Evolutionary conservation across 2,329 filamentous ascomycete genomes (phyloP), one percentile per base, ranked within the genome.

Genomic region (Domatiomyces catenatus): DNA sequence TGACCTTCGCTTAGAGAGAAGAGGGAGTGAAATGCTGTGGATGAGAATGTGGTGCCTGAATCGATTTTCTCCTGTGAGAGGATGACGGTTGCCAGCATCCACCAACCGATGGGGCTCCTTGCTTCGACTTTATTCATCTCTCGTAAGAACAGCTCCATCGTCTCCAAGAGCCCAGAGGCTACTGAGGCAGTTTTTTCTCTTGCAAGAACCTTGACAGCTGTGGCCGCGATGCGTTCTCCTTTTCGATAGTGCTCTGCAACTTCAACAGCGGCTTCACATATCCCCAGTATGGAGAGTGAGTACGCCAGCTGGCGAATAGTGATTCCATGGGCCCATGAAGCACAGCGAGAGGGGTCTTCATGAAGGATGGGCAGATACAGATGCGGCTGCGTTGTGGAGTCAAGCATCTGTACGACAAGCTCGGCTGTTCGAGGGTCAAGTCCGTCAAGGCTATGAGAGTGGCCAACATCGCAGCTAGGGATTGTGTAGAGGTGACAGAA

Each of bases 281-380:
- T 3, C 51, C 48, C 12, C 45, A 44, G 12, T 12, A n/a, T 57
- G n/a, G 77, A 61, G 6, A 76, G 55, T 0, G 75, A 74, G 59
- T 81, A 83, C 1, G 74, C 77, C 19, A 81, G 56, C 46, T 68
- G 68, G 12, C 79, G 69, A 28, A 78, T 66, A 6, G 61, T 50
- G 22, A 67, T 69, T 50, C 76, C 76, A 51, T 73, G 67, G 49
- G 72, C 69, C 78, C 79, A 81, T 15, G 76, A 75, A 58, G 72
- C 80, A 44, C 71, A 71, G 26, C 73, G 71, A n/a, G 63, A 60
- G 17, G 74, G 72, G 51, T 72, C 74, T 55, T 83, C 79, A 8
- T 80, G 66, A 0, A 87, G 63, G 19, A 81, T 71, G 0, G 82
- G 80, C 0, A 88, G 70, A 61, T 83, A 89, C 10, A 86, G 71